Evolutionary conservation across 1,284 basidiomycete species (phyloP).

Genomic region (Ceratobasidium sp.): DNA sequence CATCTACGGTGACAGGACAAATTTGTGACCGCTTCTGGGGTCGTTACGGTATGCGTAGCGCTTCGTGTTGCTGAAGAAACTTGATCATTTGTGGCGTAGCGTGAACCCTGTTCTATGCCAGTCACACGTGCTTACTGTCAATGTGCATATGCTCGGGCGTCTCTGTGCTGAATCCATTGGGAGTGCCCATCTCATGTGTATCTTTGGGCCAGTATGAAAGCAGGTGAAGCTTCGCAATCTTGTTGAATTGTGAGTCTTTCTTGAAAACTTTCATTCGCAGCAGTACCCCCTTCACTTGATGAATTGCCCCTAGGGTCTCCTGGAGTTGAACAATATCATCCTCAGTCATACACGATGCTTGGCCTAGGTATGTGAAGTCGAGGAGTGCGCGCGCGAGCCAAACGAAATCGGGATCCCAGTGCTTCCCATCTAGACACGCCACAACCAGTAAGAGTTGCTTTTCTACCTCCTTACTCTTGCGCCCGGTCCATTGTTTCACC

Average conservation of each 20-base stretch:
- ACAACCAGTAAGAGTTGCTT: constrained; percentile 15
- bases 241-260: constrained; percentile 17
- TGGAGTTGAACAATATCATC: constrained; percentile 37
- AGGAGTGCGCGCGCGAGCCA: not conserved
- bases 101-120: constrained; percentile 20
- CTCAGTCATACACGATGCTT: not conserved
- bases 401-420: constrained; percentile 34
- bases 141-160: constrained; percentile 48
- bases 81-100: constrained; percentile 12
- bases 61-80: constrained; percentile 8
- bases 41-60: too few relatives aligned
- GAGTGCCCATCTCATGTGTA: constrained; percentile 43
- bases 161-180: constrained; percentile 47
- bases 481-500: constrained; percentile 17
- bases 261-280: not conserved
- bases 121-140: constrained; percentile 10
- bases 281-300: not conserved
- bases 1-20: too few relatives aligned
- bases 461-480: constrained; percentile 25
- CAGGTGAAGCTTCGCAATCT: constrained; percentile 44
- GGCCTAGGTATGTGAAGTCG: constrained; percentile 1
- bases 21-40: too few relatives aligned
- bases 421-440: not conserved
- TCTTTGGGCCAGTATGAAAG: constrained; percentile 30
- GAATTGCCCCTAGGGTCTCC: constrained; percentile 22